These are phyloP conservation scores for Leucoagaricus sp. DNA, from an alignment of 1,284 basidiomycete genomes.

Conservation along the genomic window DNA sequence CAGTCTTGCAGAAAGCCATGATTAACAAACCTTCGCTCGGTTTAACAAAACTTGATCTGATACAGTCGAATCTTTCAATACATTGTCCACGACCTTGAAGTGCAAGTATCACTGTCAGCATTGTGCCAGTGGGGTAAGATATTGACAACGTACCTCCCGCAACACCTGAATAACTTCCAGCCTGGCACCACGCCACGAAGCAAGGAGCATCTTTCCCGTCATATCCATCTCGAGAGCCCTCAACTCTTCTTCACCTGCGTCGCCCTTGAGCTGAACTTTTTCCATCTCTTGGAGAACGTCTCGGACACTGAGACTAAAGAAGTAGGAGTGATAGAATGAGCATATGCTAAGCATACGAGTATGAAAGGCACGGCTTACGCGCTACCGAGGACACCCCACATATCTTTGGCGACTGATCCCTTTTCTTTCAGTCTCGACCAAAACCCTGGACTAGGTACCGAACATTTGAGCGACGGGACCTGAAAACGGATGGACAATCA, in stretches of 20 bases:
- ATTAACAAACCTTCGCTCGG: slow-evolving; percentile 72
- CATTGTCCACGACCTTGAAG: slow-evolving; percentile 71
- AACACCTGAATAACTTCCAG: slow-evolving; percentile 89
- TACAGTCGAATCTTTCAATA: slow-evolving; percentile 75
- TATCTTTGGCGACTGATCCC: slow-evolving; percentile 89
- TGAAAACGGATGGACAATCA: slow-evolving; percentile 18
- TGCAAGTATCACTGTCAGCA: too few relatives aligned
- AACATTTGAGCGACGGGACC: background rate
- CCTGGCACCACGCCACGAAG: slow-evolving; percentile 93
- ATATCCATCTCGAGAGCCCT: slow-evolving; percentile 91
- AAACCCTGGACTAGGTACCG: slow-evolving; percentile 77
- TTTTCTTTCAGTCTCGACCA: slow-evolving; percentile 96
- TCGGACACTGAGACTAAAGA: slow-evolving; percentile 65
- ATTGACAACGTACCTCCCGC: slow-evolving; percentile 61
- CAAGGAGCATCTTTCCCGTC: slow-evolving; percentile 93
- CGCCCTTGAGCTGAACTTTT: slow-evolving; percentile 85
- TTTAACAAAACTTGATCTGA: slow-evolving; percentile 72
- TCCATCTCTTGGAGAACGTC: slow-evolving; percentile 86
- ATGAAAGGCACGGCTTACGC: slow-evolving; percentile 56
- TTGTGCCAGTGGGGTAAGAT: too few relatives aligned
- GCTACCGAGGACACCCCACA: slow-evolving; percentile 91
- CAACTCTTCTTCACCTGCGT: slow-evolving; percentile 82
- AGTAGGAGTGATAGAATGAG: background rate
- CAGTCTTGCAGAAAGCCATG: background rate
- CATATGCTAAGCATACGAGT: background rate